Evolutionary conservation across 192 early-diverging fungal genomes (phyloP).

Genomic region (Gonapodya sp.): DNA sequence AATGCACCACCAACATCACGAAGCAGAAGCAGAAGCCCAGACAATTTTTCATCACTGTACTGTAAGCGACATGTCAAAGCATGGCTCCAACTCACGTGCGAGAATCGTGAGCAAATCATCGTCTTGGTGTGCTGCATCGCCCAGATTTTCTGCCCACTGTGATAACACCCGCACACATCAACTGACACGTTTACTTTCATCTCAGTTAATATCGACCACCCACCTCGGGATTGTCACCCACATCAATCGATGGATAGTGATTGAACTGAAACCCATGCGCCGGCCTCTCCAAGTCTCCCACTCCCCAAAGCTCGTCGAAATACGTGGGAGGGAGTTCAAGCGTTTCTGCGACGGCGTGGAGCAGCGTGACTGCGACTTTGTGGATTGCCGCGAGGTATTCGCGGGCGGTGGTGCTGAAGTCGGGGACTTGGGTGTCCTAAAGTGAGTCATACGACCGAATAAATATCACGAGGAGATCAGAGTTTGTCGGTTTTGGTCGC

Average conservation of each 20-base stretch:
- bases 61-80: background rate
- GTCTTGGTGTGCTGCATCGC: background rate
- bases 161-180: background rate
- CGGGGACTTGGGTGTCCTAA: background rate
- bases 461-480: background rate
- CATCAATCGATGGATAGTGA: slow-evolving; percentile 1
- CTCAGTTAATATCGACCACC: background rate
- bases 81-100: background rate
- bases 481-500: no score
- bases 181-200: background rate
- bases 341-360: background rate
- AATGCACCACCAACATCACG: background rate
- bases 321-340: background rate
- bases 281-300: background rate
- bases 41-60: no score
- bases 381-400: background rate
- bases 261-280: slow-evolving; percentile 5
- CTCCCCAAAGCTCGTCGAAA: background rate
- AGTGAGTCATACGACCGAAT: background rate
- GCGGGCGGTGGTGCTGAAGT: background rate
- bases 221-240: background rate
- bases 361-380: background rate
- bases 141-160: background rate
- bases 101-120: background rate
- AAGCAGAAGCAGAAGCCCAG: no score